Base-by-base conservation (phyloP, 331 rosid species). In the Telfairia occidentalis region DNA sequence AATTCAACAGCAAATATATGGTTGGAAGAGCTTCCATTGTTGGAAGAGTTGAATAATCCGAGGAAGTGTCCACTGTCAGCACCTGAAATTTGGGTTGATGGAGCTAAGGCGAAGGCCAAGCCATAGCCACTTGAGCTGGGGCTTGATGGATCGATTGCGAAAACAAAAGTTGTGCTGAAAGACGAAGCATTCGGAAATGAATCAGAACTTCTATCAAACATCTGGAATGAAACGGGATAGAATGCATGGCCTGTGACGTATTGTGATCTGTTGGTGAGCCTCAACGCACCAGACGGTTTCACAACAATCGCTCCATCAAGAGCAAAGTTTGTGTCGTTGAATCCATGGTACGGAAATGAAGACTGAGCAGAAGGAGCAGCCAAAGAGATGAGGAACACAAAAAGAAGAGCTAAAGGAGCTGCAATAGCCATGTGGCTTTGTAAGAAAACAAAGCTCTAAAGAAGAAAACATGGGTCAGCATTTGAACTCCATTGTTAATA, bases 1-100 rank as follows among this genome's bases (percentile, higher is more conserved):
- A 91, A 89, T 43, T 91, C 97, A 11, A 91, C 89, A 2, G 85
- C 86, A 50, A 91, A 74, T 4, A 91, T 77, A 75, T 86, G 89
- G 37, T 91, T 87, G 12, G 83, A 74, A 12, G 42, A 0, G 0
- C 12, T 2, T 0, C 81, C 81, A 55, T 82, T 52, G 60, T 69
- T 86, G 24, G 1, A 1, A 13, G 80, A 7, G 82, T 75, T 86
- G 79, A 87, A 48, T 30, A 91, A 83, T 10, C 96, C 97, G 13
- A 91, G 85, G 73, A 5, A 87, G 69, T 91, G 91, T 10, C 23
- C 87, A 0, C 85, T 9, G 0, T 8, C 74, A 18, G 86, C 92
- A n/a, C 73, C 65, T 0, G 81, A 84, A 54, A 89, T 78, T 3
- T 73, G 0, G 10, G 74, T 81, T 35, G 80, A 54, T 54, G 96